Percentiles rank a stretch among this genome's conserved stretches.
phyloP scores from a whole-genome alignment of 169 alveolate species.

The Plasmodium gallinaceum region DNA sequence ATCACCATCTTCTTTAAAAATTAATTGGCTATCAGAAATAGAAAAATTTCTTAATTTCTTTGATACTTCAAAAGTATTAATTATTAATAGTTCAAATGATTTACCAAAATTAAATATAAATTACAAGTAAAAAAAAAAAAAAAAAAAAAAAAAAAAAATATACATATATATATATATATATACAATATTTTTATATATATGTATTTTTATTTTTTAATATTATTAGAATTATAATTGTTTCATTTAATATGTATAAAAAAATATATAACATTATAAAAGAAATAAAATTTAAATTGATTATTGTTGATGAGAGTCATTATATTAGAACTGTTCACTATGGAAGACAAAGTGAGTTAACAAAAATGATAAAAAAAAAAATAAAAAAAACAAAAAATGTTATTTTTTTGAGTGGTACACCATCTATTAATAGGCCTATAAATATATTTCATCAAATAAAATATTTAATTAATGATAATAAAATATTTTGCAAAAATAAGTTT shows the following conservation, averaged over 20 bases:
- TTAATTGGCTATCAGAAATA: constrained; percentile 96
- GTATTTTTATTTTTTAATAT: not conserved
- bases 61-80: constrained; percentile 85
- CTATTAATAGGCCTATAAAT: constrained; percentile 64
- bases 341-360: constrained; percentile 54
- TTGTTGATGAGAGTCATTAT: constrained; percentile 63
- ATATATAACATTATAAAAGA: constrained; percentile 14
- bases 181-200: not conserved
- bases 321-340: constrained; percentile 62
- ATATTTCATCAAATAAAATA: constrained; percentile 65
- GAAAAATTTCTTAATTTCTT: constrained; percentile 94
- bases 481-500: constrained; percentile 37
- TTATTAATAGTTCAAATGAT: constrained; percentile 92
- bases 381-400: constrained; percentile 28
- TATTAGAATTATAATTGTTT: constrained; percentile 24
- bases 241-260: constrained; percentile 46
- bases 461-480: constrained; percentile 34
- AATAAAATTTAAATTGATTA: constrained; percentile 30
- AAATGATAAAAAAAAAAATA: constrained; percentile 29
- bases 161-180: not conserved
- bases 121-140: constrained; percentile 13
- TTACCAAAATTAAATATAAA: not conserved
- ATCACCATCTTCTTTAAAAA: constrained; percentile 95
- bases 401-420: constrained; percentile 61
- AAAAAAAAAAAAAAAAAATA: not conserved